Conservation (phyloP, 345 rosid species). For the Boechera divaricarpa region DNA sequence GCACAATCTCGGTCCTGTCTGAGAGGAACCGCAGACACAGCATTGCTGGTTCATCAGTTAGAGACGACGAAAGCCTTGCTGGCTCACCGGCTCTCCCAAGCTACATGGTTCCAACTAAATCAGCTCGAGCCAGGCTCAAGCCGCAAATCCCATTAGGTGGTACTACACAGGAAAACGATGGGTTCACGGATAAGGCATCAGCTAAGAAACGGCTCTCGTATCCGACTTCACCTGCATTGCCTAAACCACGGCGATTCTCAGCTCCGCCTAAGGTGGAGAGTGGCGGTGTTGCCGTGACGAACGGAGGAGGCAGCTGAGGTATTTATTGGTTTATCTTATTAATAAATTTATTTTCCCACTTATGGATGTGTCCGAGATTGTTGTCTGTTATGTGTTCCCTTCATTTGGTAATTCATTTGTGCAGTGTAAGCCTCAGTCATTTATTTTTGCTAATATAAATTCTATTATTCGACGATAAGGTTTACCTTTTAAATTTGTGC, state of each 20-base stretch:
- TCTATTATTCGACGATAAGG: conserved; percentile 24
- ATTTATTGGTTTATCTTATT: background rate
- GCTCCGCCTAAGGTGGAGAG: conserved; percentile 78
- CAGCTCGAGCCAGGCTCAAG: conserved; percentile 84
- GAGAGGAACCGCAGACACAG: conserved; percentile 72
- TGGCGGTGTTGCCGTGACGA: conserved; percentile 48
- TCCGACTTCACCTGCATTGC: conserved; percentile 71
- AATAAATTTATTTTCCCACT: conserved; percentile 28
- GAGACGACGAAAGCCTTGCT: conserved; percentile 80
- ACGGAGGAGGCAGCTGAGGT: conserved; percentile 52
- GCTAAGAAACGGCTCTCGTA: conserved; percentile 85
- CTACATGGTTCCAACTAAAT: conserved; percentile 89
- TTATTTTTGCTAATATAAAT: conserved; percentile 27
- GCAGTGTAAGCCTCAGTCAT: conserved; percentile 47
- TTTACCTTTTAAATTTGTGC: conserved; percentile 21
- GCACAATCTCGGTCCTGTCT: conserved; percentile 68
- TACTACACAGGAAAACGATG: conserved; percentile 51
- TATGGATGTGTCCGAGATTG: conserved; percentile 32
- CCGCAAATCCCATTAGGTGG: conserved; percentile 59
- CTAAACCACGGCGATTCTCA: conserved; percentile 67
- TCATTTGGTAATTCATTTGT: conserved; percentile 44
- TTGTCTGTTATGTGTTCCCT: conserved; percentile 25
- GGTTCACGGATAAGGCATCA: conserved; percentile 59
- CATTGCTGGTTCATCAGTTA: conserved; percentile 60
- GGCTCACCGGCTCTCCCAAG: conserved; percentile 71